Evolutionary conservation across 2,329 filamentous ascomycete genomes (phyloP), one percentile per base, ranked within the genome.

Genomic region (Aureobasidium subglaciale): DNA sequence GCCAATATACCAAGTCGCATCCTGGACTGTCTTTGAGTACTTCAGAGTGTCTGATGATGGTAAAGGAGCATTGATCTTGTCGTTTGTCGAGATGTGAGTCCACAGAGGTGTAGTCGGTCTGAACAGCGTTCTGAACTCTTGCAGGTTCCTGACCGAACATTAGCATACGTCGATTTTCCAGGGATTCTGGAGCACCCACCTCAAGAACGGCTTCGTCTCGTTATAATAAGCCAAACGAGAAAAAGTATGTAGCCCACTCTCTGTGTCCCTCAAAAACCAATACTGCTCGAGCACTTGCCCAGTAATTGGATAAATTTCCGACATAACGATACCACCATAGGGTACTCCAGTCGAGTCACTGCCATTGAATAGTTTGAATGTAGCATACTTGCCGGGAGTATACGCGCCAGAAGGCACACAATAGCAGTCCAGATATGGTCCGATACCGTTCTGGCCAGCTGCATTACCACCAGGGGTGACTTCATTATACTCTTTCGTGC

Each of bases 391-490:
- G 0, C 81, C 81, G 0, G 82, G 79, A 0, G 80, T 84, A 69
- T 81, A 85, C 62, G 77, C 78, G 0, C 82, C 82, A 0, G 72
- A 73, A 1, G 80, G 80, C 0, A 73, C 79, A 63, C 82, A 85
- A 66, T 84, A 82, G 64, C 82, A 85, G 65, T 85, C 82, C 5
- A 85, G 75, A 62, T 84, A 83, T 1, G 80, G 78, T 0, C 79
- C 78, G 24, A 77, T 72, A 2, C 81, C 81, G 4, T 67, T 73
- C 16, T 69, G 70, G 16, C 73, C 74, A n/a, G 68, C 56, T 11
- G 55, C 59, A 13, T 60, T 59, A 4, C 56, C 59, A 3, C 59
- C 60, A n/a, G 60, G 60, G 4, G 58, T 59, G 3, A 38, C 52
- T 32, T 48, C 48, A 18, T 58, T 58, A 34, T 60, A 61, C 18